A percentile compares a stretch with the other conserved stretches of the same genome.
These are phyloP conservation scores for Pseudocercospora musae DNA, from an alignment of 2,329 filamentous ascomycete genomes.

Conservation along the genomic window DNA sequence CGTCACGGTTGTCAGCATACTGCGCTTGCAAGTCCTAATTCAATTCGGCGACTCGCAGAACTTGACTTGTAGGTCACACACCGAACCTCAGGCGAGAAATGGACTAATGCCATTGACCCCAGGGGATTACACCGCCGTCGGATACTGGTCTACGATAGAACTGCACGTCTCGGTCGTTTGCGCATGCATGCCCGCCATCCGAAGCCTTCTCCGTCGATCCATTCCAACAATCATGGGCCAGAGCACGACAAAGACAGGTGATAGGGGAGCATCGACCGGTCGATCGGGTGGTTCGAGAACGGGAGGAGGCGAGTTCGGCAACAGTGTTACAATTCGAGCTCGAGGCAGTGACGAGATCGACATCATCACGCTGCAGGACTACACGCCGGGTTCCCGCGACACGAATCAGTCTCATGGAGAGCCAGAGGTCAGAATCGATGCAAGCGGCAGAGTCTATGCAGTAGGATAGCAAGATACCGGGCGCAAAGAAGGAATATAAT, in stretches of 20 bases:
- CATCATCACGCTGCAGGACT: neutral
- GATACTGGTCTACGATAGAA: conserved; percentile 20
- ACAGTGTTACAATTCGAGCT: neutral
- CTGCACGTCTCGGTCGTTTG: conserved; percentile 15
- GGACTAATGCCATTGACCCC: neutral
- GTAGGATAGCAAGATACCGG: neutral
- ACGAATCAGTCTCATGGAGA: neutral
- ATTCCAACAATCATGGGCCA: conserved; percentile 17
- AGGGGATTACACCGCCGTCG: conserved; percentile 17
- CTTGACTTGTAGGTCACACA: conserved; percentile 12
- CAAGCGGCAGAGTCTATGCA: neutral
- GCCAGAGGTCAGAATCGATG: neutral
- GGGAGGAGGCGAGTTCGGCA: neutral
- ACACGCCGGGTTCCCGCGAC: neutral
- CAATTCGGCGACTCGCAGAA: conserved; percentile 17
- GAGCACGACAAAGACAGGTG: neutral
- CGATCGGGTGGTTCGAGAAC: neutral
- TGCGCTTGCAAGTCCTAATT: conserved; percentile 20
- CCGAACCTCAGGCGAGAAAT: neutral
- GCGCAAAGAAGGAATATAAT: too few species aligned
- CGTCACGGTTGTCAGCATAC: conserved; percentile 17
- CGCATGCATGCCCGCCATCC: conserved; percentile 20
- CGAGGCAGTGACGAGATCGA: neutral
- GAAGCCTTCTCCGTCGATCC: conserved; percentile 16
- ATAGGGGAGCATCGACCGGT: neutral